Conservation (phyloP, 2,329 filamentous ascomycete species). For the Colletotrichum agaves region DNA sequence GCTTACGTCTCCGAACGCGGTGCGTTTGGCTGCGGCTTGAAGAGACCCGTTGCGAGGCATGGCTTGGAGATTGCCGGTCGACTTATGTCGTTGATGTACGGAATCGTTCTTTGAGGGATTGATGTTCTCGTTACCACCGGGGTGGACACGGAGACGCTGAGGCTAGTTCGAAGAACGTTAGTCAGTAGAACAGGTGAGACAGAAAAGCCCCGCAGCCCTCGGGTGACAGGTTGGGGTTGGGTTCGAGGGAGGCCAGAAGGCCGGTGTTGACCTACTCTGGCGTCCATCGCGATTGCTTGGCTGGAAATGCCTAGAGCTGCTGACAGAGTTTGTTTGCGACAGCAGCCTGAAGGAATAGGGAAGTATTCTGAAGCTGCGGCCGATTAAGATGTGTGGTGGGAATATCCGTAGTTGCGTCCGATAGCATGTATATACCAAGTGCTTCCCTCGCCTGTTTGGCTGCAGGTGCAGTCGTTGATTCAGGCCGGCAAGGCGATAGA, state of each 20-base stretch:
- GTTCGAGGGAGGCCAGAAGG: slow-evolving; percentile 20
- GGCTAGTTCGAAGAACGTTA: slow-evolving; percentile 45
- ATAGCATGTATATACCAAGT: slow-evolving; percentile 29
- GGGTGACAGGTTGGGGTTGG: background rate
- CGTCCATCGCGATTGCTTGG: slow-evolving; percentile 38
- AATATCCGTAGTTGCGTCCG: slow-evolving; percentile 23
- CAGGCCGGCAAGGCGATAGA: slow-evolving; percentile 2
- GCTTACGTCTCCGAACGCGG: slow-evolving; percentile 85
- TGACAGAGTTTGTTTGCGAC: slow-evolving; percentile 28
- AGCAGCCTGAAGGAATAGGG: slow-evolving; percentile 1
- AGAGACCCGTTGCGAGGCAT: slow-evolving; percentile 64
- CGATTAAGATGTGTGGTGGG: slow-evolving; percentile 29
- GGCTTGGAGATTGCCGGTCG: slow-evolving; percentile 69
- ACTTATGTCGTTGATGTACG: slow-evolving; percentile 86
- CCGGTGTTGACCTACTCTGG: slow-evolving; percentile 37
- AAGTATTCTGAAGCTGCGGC: slow-evolving; percentile 24
- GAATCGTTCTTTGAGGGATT: slow-evolving; percentile 65
- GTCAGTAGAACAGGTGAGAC: background rate
- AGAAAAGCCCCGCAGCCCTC: background rate
- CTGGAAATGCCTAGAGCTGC: slow-evolving; percentile 26
- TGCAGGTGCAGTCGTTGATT: slow-evolving; percentile 1
- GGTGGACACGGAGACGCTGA: slow-evolving; percentile 59
- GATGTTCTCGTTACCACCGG: slow-evolving; percentile 75
- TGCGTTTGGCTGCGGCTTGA: slow-evolving; percentile 77
- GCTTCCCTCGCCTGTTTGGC: background rate